Evolutionary conservation across 73 alveolate genomes (phyloP), one percentile per base, ranked within the genome.

Genomic region (Tetrahymena borealis): DNA sequence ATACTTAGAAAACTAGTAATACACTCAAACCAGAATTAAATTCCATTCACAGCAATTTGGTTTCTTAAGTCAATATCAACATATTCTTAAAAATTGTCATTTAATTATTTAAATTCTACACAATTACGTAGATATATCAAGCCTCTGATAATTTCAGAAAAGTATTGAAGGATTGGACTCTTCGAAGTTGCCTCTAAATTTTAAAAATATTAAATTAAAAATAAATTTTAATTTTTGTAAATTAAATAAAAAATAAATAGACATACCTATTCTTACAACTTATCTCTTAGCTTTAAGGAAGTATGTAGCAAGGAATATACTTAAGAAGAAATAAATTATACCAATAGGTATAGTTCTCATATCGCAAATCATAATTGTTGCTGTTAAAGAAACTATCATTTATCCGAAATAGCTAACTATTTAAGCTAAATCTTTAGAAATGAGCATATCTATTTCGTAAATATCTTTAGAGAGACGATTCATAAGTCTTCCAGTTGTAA

Each of bases 11-110:
- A 60, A 35, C 28, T 60, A 60, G 85, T 24, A 7, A 60, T 60
- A n/a, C 85, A 60, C 31, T 60, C 85, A 32, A 91, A 91, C 94
- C 94, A 91, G 37, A 41, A 60, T 40, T 91, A 15, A 15, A 91
- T 20, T n/a, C 94, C 94, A 41, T 41, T 60, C 31, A 91, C 32
- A 91, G 79, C 42, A 41, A 91, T 42, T 60, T 91, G 40, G 33
- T 91, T 91, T 33, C 94, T 90, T 91, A 91, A 36, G 43, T 91
- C 94, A n/a, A 60, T 36, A 91, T 91, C 91, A 18, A 91, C 85
- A 91, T 91, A 35, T 18, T 60, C 90, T 6, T 40, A 60, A 60
- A 35, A 39, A 32, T 11, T 91, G 11, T 28, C 11, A 3, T 41
- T 39, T 32, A 91, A 13, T 3, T 36, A 28, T 35, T 12, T 11